These are phyloP conservation scores for Lactifluus volemus DNA, from an alignment of 768 basidiomycete genomes.

Conservation along the genomic window DNA sequence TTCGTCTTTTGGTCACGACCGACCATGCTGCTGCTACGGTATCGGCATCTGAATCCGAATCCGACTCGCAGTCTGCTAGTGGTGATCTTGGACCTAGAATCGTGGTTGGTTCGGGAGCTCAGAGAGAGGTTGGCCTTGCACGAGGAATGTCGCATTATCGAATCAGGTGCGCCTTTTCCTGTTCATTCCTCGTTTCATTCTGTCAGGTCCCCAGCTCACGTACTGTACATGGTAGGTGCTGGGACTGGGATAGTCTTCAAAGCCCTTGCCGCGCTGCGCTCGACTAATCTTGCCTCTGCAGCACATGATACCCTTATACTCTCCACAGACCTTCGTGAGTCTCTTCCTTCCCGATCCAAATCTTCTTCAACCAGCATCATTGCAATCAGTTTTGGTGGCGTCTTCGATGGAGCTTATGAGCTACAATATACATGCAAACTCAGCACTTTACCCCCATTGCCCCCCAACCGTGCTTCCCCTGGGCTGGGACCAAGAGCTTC, in stretches of 20 bases:
- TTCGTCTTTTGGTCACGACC: slow-evolving; percentile 26
- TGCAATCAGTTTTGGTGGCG: slow-evolving; percentile 31
- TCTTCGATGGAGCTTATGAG: slow-evolving; percentile 75
- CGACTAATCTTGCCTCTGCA: slow-evolving; percentile 23
- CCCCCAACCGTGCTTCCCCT: slow-evolving; percentile 35
- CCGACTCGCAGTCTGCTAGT: neutral
- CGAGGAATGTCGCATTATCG: slow-evolving; percentile 41
- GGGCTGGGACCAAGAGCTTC: slow-evolving; percentile 67
- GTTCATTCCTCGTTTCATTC: neutral
- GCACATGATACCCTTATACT: slow-evolving; percentile 6
- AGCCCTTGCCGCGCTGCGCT: slow-evolving; percentile 48
- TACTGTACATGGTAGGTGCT: slow-evolving; percentile 41
- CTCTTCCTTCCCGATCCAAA: slow-evolving; percentile 2
- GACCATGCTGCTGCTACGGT: neutral
- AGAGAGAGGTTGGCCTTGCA: slow-evolving; percentile 34
- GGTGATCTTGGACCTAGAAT: neutral
- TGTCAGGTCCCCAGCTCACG: neutral
- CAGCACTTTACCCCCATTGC: slow-evolving; percentile 24
- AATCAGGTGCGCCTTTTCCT: slow-evolving; percentile 47
- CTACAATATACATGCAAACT: slow-evolving; percentile 53
- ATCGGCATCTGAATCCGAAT: too few relatives aligned
- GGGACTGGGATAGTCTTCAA: slow-evolving; percentile 81
- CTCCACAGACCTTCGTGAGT: slow-evolving; percentile 21
- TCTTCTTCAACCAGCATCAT: neutral
- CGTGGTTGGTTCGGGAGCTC: slow-evolving; percentile 21